These are phyloP conservation scores for Porcisia deanei DNA, from an alignment of 208 protist genomes.

Conservation along the genomic window DNA sequence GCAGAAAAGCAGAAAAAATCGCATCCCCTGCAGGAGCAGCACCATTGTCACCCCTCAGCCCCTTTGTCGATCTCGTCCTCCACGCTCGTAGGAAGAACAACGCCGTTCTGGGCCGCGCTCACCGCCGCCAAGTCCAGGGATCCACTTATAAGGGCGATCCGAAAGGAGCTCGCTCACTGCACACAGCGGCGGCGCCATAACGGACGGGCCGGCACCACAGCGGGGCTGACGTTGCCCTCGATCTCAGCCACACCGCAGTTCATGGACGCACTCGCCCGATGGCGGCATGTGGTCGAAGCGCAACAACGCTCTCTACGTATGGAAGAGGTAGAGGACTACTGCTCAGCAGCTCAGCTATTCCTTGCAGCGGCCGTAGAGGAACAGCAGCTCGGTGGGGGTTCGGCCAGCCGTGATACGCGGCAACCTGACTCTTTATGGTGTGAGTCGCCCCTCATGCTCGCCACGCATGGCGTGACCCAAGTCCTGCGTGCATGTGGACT, in stretches of 20 bases:
- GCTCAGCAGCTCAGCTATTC: conserved; percentile 14
- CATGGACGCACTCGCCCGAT: conserved; percentile 2
- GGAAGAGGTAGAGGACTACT: conserved; percentile 22
- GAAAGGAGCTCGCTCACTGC: not conserved
- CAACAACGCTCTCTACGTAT: conserved; percentile 21
- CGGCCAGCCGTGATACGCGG: not conserved
- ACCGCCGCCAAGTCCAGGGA: not conserved
- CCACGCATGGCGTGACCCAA: conserved; percentile 27
- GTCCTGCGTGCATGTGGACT: conserved; percentile 23
- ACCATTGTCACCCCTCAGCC: not conserved
- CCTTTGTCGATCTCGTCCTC: not conserved
- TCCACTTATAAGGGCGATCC: not conserved
- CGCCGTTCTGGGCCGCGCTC: conserved; percentile 10
- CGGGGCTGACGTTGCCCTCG: not conserved
- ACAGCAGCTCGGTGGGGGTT: conserved; percentile 8
- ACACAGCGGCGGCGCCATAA: not conserved
- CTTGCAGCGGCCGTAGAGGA: conserved; percentile 18
- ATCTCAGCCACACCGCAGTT: not conserved
- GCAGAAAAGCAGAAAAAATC: not conserved
- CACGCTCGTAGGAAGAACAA: not conserved
- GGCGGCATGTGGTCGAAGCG: conserved; percentile 10
- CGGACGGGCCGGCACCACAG: not conserved
- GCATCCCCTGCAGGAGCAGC: not conserved
- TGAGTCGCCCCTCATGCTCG: conserved; percentile 16
- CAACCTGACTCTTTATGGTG: not conserved